phyloP scores from a whole-genome alignment of 148 eudicot genomes.

The Gaultheria prostrata region DNA sequence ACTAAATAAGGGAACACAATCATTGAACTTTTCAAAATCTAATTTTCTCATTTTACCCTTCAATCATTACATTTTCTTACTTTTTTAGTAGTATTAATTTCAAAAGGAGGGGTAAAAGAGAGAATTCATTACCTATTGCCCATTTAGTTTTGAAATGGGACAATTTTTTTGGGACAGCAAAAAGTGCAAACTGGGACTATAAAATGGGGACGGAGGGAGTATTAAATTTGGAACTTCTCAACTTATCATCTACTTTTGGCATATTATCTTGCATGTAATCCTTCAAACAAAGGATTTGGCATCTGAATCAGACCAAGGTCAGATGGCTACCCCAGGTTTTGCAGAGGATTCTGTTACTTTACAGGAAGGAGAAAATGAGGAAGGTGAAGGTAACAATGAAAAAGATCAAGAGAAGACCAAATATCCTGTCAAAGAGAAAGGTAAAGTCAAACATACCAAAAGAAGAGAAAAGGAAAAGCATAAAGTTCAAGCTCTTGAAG shows the following conservation, averaged over 20 bases:
- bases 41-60: too few species aligned
- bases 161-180: too few species aligned
- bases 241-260: background rate
- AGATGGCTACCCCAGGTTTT: constrained; percentile 46
- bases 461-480: constrained; percentile 75
- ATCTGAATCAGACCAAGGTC: constrained; percentile 60
- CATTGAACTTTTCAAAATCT: too few species aligned
- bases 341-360: constrained; percentile 48
- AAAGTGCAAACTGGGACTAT: too few species aligned
- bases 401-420: constrained; percentile 62
- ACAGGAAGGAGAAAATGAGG: constrained; percentile 57
- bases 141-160: too few species aligned
- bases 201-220: too few species aligned
- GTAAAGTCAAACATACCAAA: constrained; percentile 71
- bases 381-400: constrained; percentile 69
- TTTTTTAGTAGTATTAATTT: too few species aligned
- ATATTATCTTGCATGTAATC: constrained; percentile 17
- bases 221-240: background rate
- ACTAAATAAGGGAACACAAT: too few species aligned
- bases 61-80: too few species aligned
- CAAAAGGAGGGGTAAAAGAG: too few species aligned
- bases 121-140: too few species aligned
- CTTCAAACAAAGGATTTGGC: constrained; percentile 40
- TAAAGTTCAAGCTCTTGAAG: constrained; percentile 73
- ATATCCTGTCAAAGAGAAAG: constrained; percentile 73